phyloP scores from a whole-genome alignment of 108 stramenopile species.

The Nannochloropsis salina region DNA sequence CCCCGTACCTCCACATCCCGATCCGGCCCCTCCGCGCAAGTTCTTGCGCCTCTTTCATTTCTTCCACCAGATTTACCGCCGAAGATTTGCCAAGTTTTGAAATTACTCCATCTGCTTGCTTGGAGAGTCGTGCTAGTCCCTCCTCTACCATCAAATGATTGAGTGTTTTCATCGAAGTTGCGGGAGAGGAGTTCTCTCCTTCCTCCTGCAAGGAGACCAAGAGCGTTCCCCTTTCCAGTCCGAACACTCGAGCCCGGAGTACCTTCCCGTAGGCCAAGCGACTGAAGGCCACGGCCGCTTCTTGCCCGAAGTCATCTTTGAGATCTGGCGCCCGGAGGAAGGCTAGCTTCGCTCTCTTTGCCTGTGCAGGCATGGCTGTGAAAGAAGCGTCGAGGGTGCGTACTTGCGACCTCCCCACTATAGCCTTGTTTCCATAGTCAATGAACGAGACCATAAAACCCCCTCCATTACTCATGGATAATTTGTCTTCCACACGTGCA shows the following conservation, averaged over 20 bases:
- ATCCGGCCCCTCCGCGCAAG: background rate
- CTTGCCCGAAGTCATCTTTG: slow-evolving; percentile 65
- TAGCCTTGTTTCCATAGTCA: slow-evolving; percentile 90
- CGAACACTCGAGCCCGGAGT: background rate
- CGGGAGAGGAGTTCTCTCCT: background rate
- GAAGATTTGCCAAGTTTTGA: background rate
- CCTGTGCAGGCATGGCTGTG: slow-evolving; percentile 70
- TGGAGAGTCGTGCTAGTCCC: background rate
- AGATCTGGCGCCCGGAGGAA: slow-evolving; percentile 63
- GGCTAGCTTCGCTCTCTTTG: slow-evolving; percentile 72
- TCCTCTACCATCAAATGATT: background rate
- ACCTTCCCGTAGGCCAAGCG: background rate
- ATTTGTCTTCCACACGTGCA: slow-evolving; percentile 70
- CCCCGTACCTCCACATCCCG: slow-evolving; percentile 7
- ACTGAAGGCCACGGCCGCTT: slow-evolving; percentile 54
- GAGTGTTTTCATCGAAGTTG: background rate
- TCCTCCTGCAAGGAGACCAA: background rate
- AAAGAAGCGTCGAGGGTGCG: slow-evolving; percentile 75
- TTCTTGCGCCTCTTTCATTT: background rate
- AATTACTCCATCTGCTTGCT: background rate
- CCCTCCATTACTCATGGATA: slow-evolving; percentile 20
- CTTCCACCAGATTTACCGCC: slow-evolving; percentile 3
- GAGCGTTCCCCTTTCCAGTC: background rate
- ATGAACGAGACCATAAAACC: slow-evolving; percentile 67
- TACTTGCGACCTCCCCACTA: slow-evolving; percentile 66